Percentiles rank a stretch among this genome's conserved stretches.
Evolutionary conservation across 176 grass and related monocot genomes (phyloP).

Genomic region (Echinochloa phyllopogon): DNA sequence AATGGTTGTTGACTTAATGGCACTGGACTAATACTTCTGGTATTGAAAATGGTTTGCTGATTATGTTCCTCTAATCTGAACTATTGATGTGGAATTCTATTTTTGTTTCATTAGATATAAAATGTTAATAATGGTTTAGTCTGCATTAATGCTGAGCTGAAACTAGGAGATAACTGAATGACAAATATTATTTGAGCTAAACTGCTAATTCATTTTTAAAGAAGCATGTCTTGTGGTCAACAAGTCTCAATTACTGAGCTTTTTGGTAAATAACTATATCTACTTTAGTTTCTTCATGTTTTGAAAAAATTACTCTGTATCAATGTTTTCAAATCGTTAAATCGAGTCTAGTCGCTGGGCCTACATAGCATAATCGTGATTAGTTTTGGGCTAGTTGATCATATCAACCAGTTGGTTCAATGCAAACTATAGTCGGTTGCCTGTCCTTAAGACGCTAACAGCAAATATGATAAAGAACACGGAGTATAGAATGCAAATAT

Average conservation of each 20-base stretch:
- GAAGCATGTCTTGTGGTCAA: background rate
- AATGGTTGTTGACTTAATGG: background rate
- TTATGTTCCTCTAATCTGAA: conserved; percentile 22
- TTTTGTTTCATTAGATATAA: conserved; percentile 1
- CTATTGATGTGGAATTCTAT: background rate
- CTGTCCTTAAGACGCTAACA: too few species aligned
- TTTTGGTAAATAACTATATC: background rate
- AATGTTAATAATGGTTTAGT: background rate
- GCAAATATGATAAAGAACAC: too few species aligned
- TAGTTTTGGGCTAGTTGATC: too few species aligned
- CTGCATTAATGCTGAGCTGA: background rate
- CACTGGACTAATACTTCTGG: background rate
- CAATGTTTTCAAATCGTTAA: too few species aligned
- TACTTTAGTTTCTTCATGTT: conserved; percentile 17
- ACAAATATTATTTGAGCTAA: background rate
- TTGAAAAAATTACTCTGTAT: background rate
- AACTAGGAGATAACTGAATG: background rate
- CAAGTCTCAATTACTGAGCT: background rate
- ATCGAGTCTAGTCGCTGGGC: too few species aligned
- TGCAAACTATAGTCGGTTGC: too few species aligned
- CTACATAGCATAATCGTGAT: too few species aligned
- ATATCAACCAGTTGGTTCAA: too few species aligned
- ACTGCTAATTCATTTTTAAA: background rate
- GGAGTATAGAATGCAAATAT: too few species aligned
- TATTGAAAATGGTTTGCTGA: conserved; percentile 25